Percentiles rank a stretch among this genome's conserved stretches.
These are phyloP conservation scores for Candida tibetensis DNA, from an alignment of 805 yeast genomes.

Conservation along the genomic window DNA sequence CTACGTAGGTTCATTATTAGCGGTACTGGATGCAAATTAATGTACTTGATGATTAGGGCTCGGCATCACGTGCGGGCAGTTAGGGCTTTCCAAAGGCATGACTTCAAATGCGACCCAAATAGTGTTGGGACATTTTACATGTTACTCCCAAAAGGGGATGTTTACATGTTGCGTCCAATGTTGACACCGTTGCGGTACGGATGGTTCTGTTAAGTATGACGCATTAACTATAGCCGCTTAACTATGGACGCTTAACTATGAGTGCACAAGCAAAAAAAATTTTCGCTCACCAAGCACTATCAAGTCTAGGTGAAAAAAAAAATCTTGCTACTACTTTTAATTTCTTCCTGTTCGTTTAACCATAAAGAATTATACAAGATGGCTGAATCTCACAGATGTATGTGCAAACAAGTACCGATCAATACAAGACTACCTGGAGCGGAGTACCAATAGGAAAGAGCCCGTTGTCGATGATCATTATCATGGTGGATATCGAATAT, in stretches of 20 bases:
- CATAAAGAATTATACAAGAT: constrained; percentile 43
- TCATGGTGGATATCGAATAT: no score
- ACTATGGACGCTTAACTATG: not conserved
- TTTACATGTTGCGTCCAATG: not conserved
- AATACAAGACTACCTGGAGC: no score
- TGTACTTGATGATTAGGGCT: no score
- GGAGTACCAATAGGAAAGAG: no score
- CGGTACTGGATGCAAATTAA: no score
- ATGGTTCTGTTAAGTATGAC: not conserved
- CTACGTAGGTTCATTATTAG: no score
- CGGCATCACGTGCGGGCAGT: constrained; percentile 14
- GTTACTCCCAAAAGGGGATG: no score
- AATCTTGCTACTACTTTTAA: constrained; percentile 1
- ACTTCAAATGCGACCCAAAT: no score
- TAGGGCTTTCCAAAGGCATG: constrained; percentile 11
- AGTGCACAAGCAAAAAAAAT: constrained; percentile 1
- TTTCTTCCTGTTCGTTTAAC: constrained; percentile 5
- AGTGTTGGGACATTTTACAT: no score
- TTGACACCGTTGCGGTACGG: not conserved
- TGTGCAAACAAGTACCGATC: constrained; percentile 37
- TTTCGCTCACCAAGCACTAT: constrained; percentile 3
- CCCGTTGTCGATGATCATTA: no score
- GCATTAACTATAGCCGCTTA: no score
- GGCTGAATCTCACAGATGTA: constrained; percentile 98
- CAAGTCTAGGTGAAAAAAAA: constrained; percentile 2